Evolutionary conservation across 2,329 filamentous ascomycete genomes (phyloP).

Genomic region (Corinectria fuckeliana): DNA sequence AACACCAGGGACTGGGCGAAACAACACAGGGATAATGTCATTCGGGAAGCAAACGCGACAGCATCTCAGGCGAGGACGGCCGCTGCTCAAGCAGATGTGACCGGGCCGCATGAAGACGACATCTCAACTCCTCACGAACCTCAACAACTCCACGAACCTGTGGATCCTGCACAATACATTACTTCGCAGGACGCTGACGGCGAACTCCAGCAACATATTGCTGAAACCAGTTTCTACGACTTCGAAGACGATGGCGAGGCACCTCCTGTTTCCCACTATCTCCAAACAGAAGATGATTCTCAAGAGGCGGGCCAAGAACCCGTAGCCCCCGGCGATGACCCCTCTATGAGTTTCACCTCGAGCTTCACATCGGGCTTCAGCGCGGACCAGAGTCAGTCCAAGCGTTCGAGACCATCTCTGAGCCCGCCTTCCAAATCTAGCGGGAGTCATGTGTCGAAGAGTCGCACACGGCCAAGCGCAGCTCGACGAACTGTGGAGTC

Average conservation of each 20-base stretch:
- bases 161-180: constrained; percentile 1
- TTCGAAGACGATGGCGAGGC: not conserved
- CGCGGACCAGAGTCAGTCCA: constrained; percentile 4
- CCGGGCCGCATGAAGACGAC: too few species aligned
- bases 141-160: not conserved
- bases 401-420: constrained; percentile 9
- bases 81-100: too few species aligned
- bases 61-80: not conserved
- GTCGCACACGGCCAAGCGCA: constrained; percentile 1
- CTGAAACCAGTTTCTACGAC: not conserved
- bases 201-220: constrained; percentile 8
- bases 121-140: not conserved
- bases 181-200: constrained; percentile 6
- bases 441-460: not conserved
- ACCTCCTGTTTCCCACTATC: constrained; percentile 1
- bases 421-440: constrained; percentile 5
- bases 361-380: constrained; percentile 16
- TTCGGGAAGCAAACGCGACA: constrained; percentile 40
- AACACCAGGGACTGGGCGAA: constrained; percentile 49
- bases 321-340: constrained; percentile 4
- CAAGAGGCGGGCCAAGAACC: constrained; percentile 4
- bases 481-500: not conserved
- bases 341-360: constrained; percentile 16
- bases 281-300: not conserved
- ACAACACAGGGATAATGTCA: constrained; percentile 44